Conservation (phyloP, 495 filamentous ascomycete species). For the Choiromyces venosus region DNA sequence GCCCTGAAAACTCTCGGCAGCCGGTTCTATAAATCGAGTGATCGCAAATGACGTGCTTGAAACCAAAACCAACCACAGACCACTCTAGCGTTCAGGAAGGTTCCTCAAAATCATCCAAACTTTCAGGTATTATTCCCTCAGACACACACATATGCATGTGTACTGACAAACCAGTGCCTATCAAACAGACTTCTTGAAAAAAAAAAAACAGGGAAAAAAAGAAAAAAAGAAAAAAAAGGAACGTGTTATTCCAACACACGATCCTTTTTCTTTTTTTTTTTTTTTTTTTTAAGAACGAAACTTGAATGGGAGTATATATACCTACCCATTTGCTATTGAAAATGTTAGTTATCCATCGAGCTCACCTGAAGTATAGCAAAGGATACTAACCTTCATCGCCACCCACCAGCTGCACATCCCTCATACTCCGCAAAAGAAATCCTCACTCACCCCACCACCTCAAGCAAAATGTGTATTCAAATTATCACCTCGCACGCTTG, state of each 20-base stretch:
- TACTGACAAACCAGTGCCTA: neutral
- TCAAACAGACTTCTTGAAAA: neutral
- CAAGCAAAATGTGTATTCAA: neutral
- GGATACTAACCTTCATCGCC: neutral
- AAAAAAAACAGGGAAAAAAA: neutral
- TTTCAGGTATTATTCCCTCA: neutral
- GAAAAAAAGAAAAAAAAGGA: neutral
- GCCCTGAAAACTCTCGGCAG: neutral
- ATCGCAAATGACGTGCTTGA: neutral
- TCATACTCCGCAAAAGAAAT: neutral
- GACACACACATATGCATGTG: neutral
- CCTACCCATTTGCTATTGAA: neutral
- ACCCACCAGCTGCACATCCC: no score
- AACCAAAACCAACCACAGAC: neutral
- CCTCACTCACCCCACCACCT: neutral
- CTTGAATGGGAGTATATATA: neutral
- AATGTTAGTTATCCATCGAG: neutral
- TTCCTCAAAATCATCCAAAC: neutral
- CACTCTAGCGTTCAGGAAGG: neutral
- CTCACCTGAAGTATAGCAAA: neutral
- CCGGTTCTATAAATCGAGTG: neutral
- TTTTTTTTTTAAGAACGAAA: neutral
- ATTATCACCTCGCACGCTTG: neutral
- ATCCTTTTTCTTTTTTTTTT: neutral
- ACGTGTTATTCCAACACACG: neutral